Conservation (phyloP, 305 asterid genomes). For the Euphrasia arctica region DNA sequence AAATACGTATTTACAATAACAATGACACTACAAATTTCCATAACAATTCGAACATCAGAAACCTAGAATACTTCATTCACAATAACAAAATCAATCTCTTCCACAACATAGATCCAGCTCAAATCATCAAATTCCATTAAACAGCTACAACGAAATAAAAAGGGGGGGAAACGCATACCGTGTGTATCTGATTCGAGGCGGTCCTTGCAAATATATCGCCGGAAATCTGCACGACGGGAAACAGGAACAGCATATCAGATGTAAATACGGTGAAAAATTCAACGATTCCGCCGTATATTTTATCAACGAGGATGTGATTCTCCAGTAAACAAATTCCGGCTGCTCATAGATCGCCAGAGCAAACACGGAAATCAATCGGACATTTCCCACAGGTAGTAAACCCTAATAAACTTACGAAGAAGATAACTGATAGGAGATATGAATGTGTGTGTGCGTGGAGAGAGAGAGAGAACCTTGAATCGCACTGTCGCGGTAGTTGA, state of each 20-base stretch:
- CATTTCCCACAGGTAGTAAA: neutral
- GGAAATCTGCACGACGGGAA: slow-evolving; percentile 3
- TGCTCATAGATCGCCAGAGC: neutral
- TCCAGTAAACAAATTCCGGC: neutral
- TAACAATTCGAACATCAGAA: neutral
- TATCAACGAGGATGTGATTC: neutral
- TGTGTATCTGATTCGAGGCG: neutral
- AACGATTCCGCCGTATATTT: neutral
- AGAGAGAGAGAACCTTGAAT: neutral
- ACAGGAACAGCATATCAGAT: slow-evolving; percentile 17
- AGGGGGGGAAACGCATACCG: neutral
- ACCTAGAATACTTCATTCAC: slow-evolving; percentile 14
- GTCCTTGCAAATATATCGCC: slow-evolving; percentile 1
- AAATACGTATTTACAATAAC: no score
- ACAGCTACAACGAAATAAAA: neutral
- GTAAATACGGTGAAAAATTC: neutral
- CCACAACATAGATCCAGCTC: slow-evolving; percentile 14
- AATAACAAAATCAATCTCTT: slow-evolving; percentile 7
- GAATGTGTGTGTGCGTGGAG: neutral
- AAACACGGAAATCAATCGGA: neutral
- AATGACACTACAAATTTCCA: neutral
- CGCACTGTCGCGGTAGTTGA: neutral
- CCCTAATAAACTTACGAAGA: neutral
- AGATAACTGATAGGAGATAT: neutral
- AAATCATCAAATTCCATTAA: slow-evolving; percentile 17